A percentile compares a stretch with the other conserved stretches of the same genome.
Evolutionary conservation across 2,329 filamentous ascomycete species (phyloP).

Genomic region (Venturia oleaginea): DNA sequence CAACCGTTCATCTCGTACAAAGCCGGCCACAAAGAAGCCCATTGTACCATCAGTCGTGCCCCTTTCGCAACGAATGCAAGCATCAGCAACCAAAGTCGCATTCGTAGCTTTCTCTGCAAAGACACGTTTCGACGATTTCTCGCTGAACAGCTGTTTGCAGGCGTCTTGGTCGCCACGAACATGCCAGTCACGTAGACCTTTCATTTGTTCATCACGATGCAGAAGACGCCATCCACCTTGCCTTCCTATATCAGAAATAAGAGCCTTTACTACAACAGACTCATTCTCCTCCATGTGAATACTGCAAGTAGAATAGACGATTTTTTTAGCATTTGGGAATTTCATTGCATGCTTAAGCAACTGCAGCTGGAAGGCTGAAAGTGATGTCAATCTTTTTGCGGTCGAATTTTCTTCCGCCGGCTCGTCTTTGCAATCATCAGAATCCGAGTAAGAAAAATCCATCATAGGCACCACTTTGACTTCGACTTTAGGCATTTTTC

Average conservation of each 20-base stretch:
- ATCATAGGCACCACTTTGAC: conserved; percentile 19
- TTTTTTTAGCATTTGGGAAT: conserved; percentile 64
- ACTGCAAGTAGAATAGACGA: conserved; percentile 93
- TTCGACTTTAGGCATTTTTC: conserved; percentile 17
- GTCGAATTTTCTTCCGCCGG: conserved; percentile 32
- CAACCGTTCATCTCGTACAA: conserved; percentile 30
- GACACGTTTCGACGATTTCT: background rate
- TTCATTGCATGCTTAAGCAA: conserved; percentile 75
- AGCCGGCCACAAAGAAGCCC: conserved; percentile 91
- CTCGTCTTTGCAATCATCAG: conserved; percentile 23
- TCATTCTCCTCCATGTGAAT: conserved; percentile 85
- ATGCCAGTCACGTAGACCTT: conserved; percentile 69
- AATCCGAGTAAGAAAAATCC: conserved; percentile 17
- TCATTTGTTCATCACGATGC: conserved; percentile 60
- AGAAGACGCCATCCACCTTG: conserved; percentile 70
- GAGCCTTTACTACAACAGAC: conserved; percentile 62
- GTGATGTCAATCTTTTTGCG: conserved; percentile 56
- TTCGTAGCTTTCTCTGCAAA: conserved; percentile 28
- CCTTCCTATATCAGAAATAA: conserved; percentile 58
- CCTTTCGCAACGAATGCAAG: conserved; percentile 73
- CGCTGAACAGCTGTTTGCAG: conserved; percentile 3
- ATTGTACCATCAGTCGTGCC: conserved; percentile 77
- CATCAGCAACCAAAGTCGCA: conserved; percentile 47
- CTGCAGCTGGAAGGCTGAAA: conserved; percentile 73
- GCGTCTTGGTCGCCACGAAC: conserved; percentile 34